Evolutionary conservation across 495 filamentous ascomycete genomes (phyloP).

Genomic region (Annulohypoxylon stygium): DNA sequence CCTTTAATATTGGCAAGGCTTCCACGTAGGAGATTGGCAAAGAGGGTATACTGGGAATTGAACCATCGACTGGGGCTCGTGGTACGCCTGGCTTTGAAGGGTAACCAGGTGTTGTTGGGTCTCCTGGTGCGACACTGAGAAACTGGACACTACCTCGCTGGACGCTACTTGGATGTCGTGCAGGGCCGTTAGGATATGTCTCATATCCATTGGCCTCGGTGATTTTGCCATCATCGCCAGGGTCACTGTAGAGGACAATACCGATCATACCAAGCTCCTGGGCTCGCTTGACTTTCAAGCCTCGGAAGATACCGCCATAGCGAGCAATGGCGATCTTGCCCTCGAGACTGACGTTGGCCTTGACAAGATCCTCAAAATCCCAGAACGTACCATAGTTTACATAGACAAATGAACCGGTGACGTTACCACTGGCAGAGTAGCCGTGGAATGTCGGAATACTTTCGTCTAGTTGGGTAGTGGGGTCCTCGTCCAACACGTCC

Average conservation of each 20-base stretch:
- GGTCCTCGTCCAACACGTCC: conserved; percentile 87
- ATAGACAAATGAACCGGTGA: conserved; percentile 82
- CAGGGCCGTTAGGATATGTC: conserved; percentile 87
- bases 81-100: conserved; percentile 91
- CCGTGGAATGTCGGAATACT: conserved; percentile 95
- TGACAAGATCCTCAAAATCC: conserved; percentile 86
- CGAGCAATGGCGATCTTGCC: conserved; percentile 91
- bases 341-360: conserved; percentile 78
- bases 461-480: conserved; percentile 76
- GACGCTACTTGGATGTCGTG: conserved; percentile 87
- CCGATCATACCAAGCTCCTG: conserved; percentile 94
- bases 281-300: conserved; percentile 91
- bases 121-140: conserved; percentile 73
- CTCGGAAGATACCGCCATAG: conserved; percentile 89
- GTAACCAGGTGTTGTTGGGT: conserved; percentile 90
- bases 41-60: conserved; percentile 89
- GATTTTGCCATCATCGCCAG: conserved; percentile 86
- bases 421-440: conserved; percentile 92
- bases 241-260: conserved; percentile 86
- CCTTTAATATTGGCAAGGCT: conserved; percentile 84
- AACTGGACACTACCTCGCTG: conserved; percentile 93
- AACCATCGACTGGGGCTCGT: conserved; percentile 74
- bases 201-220: conserved; percentile 85
- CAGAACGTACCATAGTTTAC: conserved; percentile 89
- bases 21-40: conserved; percentile 91